These are phyloP conservation scores for Corylus americana DNA, from an alignment of 306 rosid species.

Conservation along the genomic window DNA sequence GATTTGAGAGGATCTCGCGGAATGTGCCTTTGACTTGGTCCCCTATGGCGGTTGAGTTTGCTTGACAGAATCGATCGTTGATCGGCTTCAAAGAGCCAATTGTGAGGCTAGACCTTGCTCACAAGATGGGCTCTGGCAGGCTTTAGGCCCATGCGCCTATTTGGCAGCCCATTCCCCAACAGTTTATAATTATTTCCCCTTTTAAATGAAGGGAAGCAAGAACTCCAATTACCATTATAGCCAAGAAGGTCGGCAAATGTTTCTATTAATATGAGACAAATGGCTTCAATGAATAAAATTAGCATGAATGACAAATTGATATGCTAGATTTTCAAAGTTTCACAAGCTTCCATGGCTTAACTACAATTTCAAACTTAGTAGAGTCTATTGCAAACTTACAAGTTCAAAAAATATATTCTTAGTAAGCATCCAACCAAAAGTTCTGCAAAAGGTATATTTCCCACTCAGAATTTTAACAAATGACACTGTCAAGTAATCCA, in stretches of 20 bases:
- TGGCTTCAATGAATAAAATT: background rate
- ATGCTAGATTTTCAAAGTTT: background rate
- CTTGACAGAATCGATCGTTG: no score
- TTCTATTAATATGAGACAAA: background rate
- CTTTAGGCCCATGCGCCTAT: no score
- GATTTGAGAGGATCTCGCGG: no score
- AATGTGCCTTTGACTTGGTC: no score
- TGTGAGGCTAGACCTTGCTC: no score
- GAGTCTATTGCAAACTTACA: background rate
- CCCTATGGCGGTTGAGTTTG: no score
- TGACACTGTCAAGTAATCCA: background rate
- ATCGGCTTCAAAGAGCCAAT: no score
- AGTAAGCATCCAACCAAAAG: conserved; percentile 1
- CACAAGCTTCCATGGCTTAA: conserved; percentile 3
- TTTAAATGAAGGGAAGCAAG: no score
- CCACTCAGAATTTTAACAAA: background rate
- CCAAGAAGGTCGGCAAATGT: background rate
- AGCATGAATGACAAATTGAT: background rate
- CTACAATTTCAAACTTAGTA: conserved; percentile 7
- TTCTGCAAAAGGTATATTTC: background rate
- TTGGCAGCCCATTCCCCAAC: no score
- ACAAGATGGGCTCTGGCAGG: no score
- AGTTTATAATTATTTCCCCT: no score
- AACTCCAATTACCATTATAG: no score
- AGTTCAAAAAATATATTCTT: background rate